A percentile compares a stretch with the other conserved stretches of the same genome.
These are phyloP conservation scores for Daldinia sp. DNA, from an alignment of 2,329 filamentous ascomycete species.

Conservation along the genomic window DNA sequence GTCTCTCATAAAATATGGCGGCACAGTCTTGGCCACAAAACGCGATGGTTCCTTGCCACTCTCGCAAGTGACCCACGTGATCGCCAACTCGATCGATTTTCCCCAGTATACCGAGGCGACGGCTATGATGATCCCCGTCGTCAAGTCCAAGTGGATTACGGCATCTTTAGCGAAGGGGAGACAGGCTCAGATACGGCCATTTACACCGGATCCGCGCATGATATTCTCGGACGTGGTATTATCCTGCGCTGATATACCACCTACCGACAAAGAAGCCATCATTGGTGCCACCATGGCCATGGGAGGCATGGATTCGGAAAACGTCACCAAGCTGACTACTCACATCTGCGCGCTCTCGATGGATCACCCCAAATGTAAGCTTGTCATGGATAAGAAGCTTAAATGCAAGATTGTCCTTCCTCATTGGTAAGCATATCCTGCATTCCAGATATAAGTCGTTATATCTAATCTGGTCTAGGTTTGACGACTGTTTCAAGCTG, in stretches of 20 bases:
- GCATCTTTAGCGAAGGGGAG: constrained; percentile 74
- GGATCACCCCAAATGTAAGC: constrained; percentile 74
- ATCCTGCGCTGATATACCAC: constrained; percentile 83
- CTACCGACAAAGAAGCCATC: constrained; percentile 90
- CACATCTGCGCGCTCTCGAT: constrained; percentile 86
- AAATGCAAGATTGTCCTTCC: constrained; percentile 87
- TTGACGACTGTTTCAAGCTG: constrained; percentile 94
- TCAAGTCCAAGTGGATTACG: constrained; percentile 82
- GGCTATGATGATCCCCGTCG: constrained; percentile 81
- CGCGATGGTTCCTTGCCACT: constrained; percentile 60
- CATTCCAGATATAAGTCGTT: background rate
- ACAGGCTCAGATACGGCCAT: constrained; percentile 80
- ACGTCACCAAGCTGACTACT: constrained; percentile 78
- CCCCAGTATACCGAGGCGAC: constrained; percentile 80
- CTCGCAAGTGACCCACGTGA: constrained; percentile 61
- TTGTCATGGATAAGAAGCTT: constrained; percentile 70
- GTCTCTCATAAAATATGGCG: constrained; percentile 59
- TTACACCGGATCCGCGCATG: constrained; percentile 88
- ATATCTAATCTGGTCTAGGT: constrained; percentile 64
- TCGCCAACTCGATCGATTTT: constrained; percentile 85
- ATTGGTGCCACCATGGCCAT: constrained; percentile 88
- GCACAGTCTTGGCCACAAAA: constrained; percentile 56
- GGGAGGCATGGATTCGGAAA: constrained; percentile 80
- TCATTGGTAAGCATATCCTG: constrained; percentile 72
- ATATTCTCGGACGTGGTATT: constrained; percentile 88